Conservation (phyloP, 73 alveolate species). For the Paramecium octaurelia region DNA sequence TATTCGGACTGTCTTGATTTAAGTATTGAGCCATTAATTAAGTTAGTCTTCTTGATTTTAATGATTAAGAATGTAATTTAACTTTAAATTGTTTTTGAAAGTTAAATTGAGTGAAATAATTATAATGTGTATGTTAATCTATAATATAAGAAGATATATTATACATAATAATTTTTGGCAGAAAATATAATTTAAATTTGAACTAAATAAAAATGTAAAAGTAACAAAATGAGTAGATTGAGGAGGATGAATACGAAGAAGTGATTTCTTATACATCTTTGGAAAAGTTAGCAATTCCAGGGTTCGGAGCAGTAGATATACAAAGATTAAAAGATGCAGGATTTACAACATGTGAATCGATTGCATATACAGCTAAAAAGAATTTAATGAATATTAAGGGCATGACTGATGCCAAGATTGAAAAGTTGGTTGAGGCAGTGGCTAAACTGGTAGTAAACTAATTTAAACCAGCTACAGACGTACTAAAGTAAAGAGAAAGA, state of each 20-base stretch:
- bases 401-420: conserved; percentile 92
- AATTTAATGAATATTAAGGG: conserved; percentile 92
- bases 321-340: conserved; percentile 93
- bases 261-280: conserved; percentile 64
- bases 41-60: too few relatives aligned
- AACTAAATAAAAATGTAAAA: conserved; percentile 5
- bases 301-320: conserved; percentile 89
- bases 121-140: neutral
- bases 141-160: neutral
- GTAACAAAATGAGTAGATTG: neutral
- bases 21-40: too few relatives aligned
- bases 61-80: too few relatives aligned
- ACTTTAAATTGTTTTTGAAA: neutral
- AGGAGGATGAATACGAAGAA: conserved; percentile 26
- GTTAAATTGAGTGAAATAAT: neutral
- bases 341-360: conserved; percentile 82
- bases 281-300: conserved; percentile 80
- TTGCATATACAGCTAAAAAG: conserved; percentile 85
- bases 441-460: conserved; percentile 77
- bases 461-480: conserved; percentile 82
- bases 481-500: conserved; percentile 76
- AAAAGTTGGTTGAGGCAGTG: conserved; percentile 81
- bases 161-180: neutral
- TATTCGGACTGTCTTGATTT: too few relatives aligned
- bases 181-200: neutral